A percentile compares a stretch with the other conserved stretches of the same genome.
phyloP scores from a whole-genome alignment of 108 stramenopile species.

The Cyclotella distinguenda region DNA sequence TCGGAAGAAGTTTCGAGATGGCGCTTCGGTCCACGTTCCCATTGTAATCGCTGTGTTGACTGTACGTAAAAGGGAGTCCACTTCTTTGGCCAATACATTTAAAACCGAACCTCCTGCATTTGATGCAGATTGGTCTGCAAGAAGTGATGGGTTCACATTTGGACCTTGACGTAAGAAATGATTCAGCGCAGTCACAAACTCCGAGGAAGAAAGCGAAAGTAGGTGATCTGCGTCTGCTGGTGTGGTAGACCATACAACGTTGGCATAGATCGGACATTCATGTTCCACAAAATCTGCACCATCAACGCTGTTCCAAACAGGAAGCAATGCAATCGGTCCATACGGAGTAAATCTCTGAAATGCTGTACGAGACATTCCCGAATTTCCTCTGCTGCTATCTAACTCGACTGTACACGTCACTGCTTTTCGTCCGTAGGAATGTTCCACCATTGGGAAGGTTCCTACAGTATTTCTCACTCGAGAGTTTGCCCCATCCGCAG shows the following conservation, averaged over 20 bases:
- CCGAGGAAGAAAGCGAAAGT: constrained; percentile 28
- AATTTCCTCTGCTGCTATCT: constrained; percentile 18
- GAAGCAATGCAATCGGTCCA: constrained; percentile 79
- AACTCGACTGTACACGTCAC: constrained; percentile 80
- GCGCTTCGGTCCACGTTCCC: constrained; percentile 55
- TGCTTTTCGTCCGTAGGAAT: constrained; percentile 67
- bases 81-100: constrained; percentile 26
- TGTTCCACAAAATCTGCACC: background rate
- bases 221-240: constrained; percentile 56
- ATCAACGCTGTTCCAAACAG: constrained; percentile 55
- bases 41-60: constrained; percentile 47
- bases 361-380: constrained; percentile 50
- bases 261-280: constrained; percentile 55
- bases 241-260: constrained; percentile 83
- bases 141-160: constrained; percentile 43
- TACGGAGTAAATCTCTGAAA: constrained; percentile 75
- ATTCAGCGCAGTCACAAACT: constrained; percentile 57
- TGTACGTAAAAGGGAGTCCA: constrained; percentile 42
- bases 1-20: constrained; percentile 55
- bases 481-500: constrained; percentile 83
- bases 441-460: constrained; percentile 45
- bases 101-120: constrained; percentile 1
- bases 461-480: constrained; percentile 56
- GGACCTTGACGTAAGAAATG: constrained; percentile 67
- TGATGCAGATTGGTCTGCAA: constrained; percentile 4